Conservation (phyloP, 768 basidiomycete genomes). For the Mycena filopes region DNA sequence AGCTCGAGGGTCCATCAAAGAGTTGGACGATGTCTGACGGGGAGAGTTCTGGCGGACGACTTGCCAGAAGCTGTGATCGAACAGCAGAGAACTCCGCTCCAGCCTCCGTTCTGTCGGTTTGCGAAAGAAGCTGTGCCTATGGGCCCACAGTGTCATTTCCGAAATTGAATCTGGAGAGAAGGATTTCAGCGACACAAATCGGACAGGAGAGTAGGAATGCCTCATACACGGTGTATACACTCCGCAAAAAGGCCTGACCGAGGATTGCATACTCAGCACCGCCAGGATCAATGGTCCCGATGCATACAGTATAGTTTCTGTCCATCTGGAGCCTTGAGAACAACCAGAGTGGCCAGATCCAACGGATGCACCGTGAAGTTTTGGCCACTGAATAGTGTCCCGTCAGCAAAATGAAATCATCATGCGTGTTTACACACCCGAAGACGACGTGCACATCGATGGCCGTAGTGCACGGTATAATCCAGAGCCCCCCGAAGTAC, state of each 20-base stretch:
- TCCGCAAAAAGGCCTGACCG: not conserved
- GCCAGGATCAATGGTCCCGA: not conserved
- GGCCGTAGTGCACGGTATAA: not conserved
- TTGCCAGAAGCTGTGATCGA: not conserved
- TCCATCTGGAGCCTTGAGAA: not conserved
- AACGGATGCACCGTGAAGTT: not conserved
- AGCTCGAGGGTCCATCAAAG: not conserved
- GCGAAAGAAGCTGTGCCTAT: conserved; percentile 4
- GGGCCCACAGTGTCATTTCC: not conserved
- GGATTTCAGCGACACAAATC: too few species aligned
- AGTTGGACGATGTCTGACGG: conserved; percentile 2
- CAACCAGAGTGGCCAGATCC: not conserved
- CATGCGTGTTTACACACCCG: not conserved
- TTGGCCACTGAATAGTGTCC: not conserved
- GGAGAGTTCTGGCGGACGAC: not conserved
- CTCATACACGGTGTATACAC: conserved; percentile 10
- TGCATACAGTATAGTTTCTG: conserved; percentile 4
- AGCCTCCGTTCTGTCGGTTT: not conserved
- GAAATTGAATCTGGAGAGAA: not conserved
- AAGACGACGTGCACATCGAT: not conserved
- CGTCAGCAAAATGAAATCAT: not conserved
- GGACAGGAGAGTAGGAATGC: not conserved
- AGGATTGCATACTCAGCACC: not conserved
- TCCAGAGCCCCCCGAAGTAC: not conserved
- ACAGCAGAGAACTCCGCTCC: not conserved